A percentile compares a stretch with the other conserved stretches of the same genome.
phyloP scores from a whole-genome alignment of 164 flowering plant species.

The Sedum album region DNA sequence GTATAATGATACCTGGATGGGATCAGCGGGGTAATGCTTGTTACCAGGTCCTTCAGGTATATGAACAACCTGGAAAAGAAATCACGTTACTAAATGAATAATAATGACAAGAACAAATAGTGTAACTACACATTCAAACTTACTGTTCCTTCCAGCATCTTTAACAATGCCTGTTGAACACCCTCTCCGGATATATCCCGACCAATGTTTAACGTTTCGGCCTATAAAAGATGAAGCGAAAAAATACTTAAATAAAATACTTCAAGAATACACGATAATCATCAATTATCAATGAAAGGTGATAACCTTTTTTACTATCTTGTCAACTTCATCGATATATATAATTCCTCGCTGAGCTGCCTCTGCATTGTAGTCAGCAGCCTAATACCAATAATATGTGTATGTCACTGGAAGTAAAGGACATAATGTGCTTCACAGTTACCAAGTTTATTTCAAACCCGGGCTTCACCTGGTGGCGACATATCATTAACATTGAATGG shows the following conservation, averaged over 20 bases:
- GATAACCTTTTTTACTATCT: slow-evolving; percentile 17
- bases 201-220: slow-evolving; percentile 17
- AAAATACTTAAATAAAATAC: background rate
- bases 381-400: slow-evolving; percentile 12
- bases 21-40: slow-evolving; percentile 2
- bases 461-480: background rate
- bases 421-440: background rate
- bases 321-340: no score
- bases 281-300: background rate
- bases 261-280: background rate
- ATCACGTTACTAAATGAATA: background rate
- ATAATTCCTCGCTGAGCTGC: slow-evolving; percentile 24
- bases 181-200: slow-evolving; percentile 20
- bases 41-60: slow-evolving; percentile 4
- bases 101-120: background rate
- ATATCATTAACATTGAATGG: background rate
- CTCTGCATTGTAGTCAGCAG: slow-evolving; percentile 17
- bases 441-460: background rate
- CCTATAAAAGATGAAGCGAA: slow-evolving; percentile 11
- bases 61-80: slow-evolving; percentile 5
- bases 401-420: background rate
- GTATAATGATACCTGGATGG: background rate
- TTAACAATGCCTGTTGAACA: no score
- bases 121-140: slow-evolving; percentile 19
- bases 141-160: no score